These are phyloP conservation scores for Pulveroboletus sp. DNA, from an alignment of 768 basidiomycete genomes.

Conservation along the genomic window DNA sequence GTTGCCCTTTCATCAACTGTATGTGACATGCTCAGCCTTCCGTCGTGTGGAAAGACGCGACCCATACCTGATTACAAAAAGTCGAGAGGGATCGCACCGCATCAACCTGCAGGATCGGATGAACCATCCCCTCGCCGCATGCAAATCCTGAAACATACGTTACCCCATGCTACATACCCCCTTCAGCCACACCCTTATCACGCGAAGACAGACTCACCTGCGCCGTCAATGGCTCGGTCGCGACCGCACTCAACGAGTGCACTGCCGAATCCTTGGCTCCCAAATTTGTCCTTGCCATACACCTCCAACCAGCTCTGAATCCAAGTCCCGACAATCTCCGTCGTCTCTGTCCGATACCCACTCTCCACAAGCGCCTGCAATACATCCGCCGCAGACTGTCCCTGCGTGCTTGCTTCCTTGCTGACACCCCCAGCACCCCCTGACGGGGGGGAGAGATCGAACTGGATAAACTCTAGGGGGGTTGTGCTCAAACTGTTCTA, in stretches of 20 bases:
- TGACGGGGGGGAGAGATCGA: slow-evolving; percentile 73
- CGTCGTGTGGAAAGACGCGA: neutral
- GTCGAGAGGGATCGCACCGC: slow-evolving; percentile 93
- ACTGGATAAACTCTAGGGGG: slow-evolving; percentile 91
- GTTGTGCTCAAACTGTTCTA: slow-evolving; percentile 96
- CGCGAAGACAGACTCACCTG: slow-evolving; percentile 49
- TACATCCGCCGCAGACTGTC: slow-evolving; percentile 93
- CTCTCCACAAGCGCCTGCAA: slow-evolving; percentile 83
- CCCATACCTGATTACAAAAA: slow-evolving; percentile 92
- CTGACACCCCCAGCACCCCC: slow-evolving; percentile 36
- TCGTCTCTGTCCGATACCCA: slow-evolving; percentile 83
- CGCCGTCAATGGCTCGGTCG: slow-evolving; percentile 82
- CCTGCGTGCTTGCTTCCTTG: slow-evolving; percentile 76
- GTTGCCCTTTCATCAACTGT: slow-evolving; percentile 90
- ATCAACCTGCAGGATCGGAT: slow-evolving; percentile 93
- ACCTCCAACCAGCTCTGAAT: slow-evolving; percentile 70
- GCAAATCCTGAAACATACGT: slow-evolving; percentile 89
- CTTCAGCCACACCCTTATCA: neutral
- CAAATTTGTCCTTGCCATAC: slow-evolving; percentile 77
- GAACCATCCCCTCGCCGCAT: slow-evolving; percentile 63
- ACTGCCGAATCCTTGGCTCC: slow-evolving; percentile 92
- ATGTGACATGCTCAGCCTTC: neutral
- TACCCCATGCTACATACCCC: slow-evolving; percentile 82
- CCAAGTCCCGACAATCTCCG: slow-evolving; percentile 83
- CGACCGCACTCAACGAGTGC: slow-evolving; percentile 90